Conservation (phyloP, 371 early-diverging fungal genomes). For the Lichtheimia ornata region DNA sequence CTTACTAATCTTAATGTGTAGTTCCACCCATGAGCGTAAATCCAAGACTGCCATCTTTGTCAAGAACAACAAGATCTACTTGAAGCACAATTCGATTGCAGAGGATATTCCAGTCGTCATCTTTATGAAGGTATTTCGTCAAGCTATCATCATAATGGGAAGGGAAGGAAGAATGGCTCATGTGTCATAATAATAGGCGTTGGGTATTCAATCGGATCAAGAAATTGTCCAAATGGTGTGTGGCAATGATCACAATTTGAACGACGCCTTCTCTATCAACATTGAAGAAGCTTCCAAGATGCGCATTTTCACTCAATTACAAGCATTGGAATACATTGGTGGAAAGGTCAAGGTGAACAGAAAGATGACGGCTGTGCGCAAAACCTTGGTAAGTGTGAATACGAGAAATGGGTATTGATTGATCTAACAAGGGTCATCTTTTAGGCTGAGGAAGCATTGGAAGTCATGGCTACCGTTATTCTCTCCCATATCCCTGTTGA, state of each 20-base stretch:
- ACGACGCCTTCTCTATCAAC: conserved; percentile 87
- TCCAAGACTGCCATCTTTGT: conserved; percentile 92
- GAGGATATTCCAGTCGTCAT: conserved; percentile 95
- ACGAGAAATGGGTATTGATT: neutral
- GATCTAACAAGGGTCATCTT: neutral
- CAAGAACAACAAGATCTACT: conserved; percentile 81
- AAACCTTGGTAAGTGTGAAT: conserved; percentile 40
- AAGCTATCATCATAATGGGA: neutral
- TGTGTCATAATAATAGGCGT: conserved; percentile 55
- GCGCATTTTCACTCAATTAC: conserved; percentile 85
- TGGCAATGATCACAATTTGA: conserved; percentile 80
- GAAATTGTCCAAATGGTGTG: conserved; percentile 96
- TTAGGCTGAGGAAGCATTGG: conserved; percentile 89
- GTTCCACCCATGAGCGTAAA: conserved; percentile 98
- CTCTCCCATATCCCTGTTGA: conserved; percentile 96
- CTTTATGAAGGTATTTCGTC: conserved; percentile 63
- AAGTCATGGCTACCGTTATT: conserved; percentile 90
- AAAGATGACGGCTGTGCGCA: conserved; percentile 56
- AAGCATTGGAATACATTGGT: conserved; percentile 93
- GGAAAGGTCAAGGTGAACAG: conserved; percentile 74
- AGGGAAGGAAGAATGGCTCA: neutral
- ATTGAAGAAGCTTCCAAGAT: conserved; percentile 86
- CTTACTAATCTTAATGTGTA: conserved; percentile 20
- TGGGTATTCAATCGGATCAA: conserved; percentile 95
- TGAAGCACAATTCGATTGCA: conserved; percentile 94